phyloP scores from a whole-genome alignment of 257 asterid species.

The Osmanthus fragrans region DNA sequence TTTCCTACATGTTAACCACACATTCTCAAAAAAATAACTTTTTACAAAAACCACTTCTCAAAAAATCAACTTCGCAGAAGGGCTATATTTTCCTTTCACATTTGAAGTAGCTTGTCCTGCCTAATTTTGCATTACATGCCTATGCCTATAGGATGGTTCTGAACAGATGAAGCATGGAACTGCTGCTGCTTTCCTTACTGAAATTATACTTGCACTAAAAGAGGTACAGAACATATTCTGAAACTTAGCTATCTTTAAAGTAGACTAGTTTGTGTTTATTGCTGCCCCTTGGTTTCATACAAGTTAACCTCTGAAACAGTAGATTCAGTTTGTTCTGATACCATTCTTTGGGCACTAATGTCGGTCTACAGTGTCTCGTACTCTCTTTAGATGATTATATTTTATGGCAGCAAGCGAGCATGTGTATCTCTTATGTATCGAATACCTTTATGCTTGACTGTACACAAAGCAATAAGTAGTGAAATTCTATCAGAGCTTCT shows the following conservation, averaged over 20 bases:
- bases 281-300: slow-evolving; percentile 18
- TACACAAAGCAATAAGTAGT: neutral
- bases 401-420: neutral
- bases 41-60: no score
- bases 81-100: neutral
- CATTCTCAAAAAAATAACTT: no score
- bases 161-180: slow-evolving; percentile 55
- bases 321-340: neutral
- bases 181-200: slow-evolving; percentile 74
- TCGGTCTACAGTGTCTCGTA: neutral
- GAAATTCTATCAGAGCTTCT: neutral
- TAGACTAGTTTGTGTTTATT: neutral
- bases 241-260: neutral
- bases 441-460: neutral
- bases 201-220: slow-evolving; percentile 81
- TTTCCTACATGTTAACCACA: no score
- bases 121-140: slow-evolving; percentile 26
- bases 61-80: no score
- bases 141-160: slow-evolving; percentile 57
- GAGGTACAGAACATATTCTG: slow-evolving; percentile 52
- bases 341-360: neutral
- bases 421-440: neutral
- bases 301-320: neutral
- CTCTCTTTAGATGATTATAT: neutral
- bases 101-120: neutral